Conservation (phyloP, 768 basidiomycete species). For the Pisolithus sp. region DNA sequence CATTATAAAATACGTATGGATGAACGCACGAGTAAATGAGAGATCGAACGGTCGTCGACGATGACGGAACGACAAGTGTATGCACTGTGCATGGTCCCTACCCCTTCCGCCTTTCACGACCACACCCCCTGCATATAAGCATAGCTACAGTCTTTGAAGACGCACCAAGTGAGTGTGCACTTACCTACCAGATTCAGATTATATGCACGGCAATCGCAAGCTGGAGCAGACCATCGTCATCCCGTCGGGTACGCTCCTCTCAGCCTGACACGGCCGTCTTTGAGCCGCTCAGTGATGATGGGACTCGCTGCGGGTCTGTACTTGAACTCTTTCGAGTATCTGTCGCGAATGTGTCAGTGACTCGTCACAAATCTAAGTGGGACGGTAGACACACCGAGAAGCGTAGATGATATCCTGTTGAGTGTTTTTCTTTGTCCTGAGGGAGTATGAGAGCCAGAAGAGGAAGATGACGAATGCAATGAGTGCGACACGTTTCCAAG, state of each 20-base stretch:
- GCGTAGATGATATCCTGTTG: slow-evolving; percentile 54
- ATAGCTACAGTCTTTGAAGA: too few species aligned
- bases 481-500: slow-evolving; percentile 42
- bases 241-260: slow-evolving; percentile 54
- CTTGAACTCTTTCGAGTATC: slow-evolving; percentile 79
- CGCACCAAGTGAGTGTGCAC: background rate
- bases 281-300: slow-evolving; percentile 67
- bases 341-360: slow-evolving; percentile 18
- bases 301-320: slow-evolving; percentile 83
- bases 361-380: background rate
- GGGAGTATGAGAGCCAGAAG: slow-evolving; percentile 38
- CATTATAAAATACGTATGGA: too few species aligned
- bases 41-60: too few species aligned
- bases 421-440: slow-evolving; percentile 18
- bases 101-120: too few species aligned
- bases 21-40: too few species aligned
- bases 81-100: too few species aligned
- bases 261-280: slow-evolving; percentile 61
- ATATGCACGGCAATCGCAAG: background rate
- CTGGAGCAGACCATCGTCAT: background rate
- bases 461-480: slow-evolving; percentile 35
- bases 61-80: too few species aligned
- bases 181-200: background rate
- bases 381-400: slow-evolving; percentile 43
- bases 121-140: too few species aligned